phyloP scores from a whole-genome alignment of 208 protist genomes.

The Trypanosoma cruzi region DNA sequence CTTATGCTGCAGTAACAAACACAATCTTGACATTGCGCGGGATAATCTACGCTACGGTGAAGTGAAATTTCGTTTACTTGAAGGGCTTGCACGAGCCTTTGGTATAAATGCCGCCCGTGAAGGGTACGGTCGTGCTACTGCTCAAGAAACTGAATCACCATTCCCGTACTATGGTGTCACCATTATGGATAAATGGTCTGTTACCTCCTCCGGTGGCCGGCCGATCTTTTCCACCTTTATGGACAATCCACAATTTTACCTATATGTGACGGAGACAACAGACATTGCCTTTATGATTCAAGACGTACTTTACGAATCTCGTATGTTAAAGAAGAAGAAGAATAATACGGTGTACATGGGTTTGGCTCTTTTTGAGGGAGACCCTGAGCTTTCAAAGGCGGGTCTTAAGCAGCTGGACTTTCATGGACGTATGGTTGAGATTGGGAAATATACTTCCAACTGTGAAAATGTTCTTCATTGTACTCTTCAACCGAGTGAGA shows the following conservation, averaged over 20 bases:
- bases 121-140: constrained; percentile 80
- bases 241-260: constrained; percentile 93
- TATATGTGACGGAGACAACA: constrained; percentile 65
- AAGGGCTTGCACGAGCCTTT: constrained; percentile 89
- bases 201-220: constrained; percentile 74
- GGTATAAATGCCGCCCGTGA: constrained; percentile 82
- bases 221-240: constrained; percentile 92
- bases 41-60: constrained; percentile 78
- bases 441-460: constrained; percentile 90
- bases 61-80: constrained; percentile 88
- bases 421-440: constrained; percentile 88
- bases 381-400: constrained; percentile 58
- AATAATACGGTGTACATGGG: constrained; percentile 94
- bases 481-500: constrained; percentile 63
- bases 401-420: constrained; percentile 92
- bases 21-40: constrained; percentile 74
- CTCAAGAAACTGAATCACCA: constrained; percentile 65
- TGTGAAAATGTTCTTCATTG: constrained; percentile 92
- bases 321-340: constrained; percentile 82
- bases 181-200: constrained; percentile 75
- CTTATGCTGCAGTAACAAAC: constrained; percentile 83
- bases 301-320: constrained; percentile 86
- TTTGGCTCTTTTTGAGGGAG: constrained; percentile 86
- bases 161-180: constrained; percentile 93
- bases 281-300: constrained; percentile 91